Conservation (phyloP, 2,329 filamentous ascomycete species). For the Aspergillus pseudonomiae region DNA sequence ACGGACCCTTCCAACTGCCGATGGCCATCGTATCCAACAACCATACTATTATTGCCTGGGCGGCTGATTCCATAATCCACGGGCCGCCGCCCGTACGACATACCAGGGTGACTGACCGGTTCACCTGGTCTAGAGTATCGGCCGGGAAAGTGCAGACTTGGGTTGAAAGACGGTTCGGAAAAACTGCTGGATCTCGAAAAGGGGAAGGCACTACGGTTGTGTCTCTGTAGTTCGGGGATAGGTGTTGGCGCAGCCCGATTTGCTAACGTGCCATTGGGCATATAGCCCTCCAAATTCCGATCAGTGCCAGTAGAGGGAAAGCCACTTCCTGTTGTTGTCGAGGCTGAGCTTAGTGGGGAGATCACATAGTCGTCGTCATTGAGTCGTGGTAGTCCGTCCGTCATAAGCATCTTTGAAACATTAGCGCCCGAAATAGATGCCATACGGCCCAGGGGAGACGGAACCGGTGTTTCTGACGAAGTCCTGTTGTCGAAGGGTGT, state of each 20-base stretch:
- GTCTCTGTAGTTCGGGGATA: constrained; percentile 33
- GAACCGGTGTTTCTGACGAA: constrained; percentile 52
- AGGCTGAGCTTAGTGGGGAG: constrained; percentile 40
- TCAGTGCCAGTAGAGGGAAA: constrained; percentile 34
- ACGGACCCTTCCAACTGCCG: constrained; percentile 37
- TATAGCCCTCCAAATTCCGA: constrained; percentile 31
- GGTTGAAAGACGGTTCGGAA: constrained; percentile 35
- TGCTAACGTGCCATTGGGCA: constrained; percentile 29
- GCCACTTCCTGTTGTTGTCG: constrained; percentile 39
- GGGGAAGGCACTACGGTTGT: constrained; percentile 30
- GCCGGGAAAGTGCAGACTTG: constrained; percentile 32
- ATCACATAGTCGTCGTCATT: constrained; percentile 43
- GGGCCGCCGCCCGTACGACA: constrained; percentile 33
- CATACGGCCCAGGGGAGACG: constrained; percentile 47
- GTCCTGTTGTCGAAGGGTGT: constrained; percentile 53
- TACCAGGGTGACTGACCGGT: constrained; percentile 22
- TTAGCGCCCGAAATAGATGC: constrained; percentile 43
- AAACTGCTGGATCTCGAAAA: constrained; percentile 40
- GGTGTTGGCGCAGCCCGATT: constrained; percentile 29
- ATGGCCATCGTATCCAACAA: constrained; percentile 33
- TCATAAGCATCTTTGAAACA: constrained; percentile 34
- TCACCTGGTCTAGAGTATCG: constrained; percentile 33
- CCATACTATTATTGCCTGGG: constrained; percentile 28
- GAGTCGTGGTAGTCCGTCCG: constrained; percentile 35
- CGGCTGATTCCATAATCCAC: constrained; percentile 34